Conservation (phyloP, 139 green algal genomes). For the Pycnococcus provasolii region DNA sequence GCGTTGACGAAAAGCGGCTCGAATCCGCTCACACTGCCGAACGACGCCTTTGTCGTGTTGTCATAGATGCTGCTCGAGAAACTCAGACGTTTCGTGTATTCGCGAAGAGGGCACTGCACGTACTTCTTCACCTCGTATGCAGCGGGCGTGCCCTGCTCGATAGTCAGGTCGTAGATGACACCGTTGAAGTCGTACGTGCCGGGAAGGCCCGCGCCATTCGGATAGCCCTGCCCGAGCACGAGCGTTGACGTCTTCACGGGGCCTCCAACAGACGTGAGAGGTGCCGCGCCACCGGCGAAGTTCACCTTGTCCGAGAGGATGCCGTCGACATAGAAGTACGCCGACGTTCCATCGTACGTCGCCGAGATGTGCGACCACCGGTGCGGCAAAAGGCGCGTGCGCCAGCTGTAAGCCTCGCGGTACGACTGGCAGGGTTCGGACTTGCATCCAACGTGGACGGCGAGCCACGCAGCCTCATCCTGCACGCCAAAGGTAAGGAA, state of each 20-base stretch:
- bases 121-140: too few relatives aligned
- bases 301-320: constrained; percentile 17
- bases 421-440: constrained; percentile 2
- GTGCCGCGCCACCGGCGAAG: too few relatives aligned
- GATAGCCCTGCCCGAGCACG: too few relatives aligned
- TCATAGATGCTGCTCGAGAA: too few relatives aligned
- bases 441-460: constrained; percentile 1
- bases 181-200: background rate
- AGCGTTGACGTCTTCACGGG: too few relatives aligned
- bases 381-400: background rate
- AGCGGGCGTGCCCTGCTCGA: background rate
- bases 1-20: too few relatives aligned
- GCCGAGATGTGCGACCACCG: constrained; percentile 10
- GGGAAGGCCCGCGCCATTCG: too few relatives aligned
- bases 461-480: background rate
- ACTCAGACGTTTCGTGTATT: too few relatives aligned
- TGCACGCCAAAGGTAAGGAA: background rate
- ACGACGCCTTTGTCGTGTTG: too few relatives aligned
- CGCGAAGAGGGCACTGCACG: too few relatives aligned
- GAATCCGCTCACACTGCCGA: too few relatives aligned
- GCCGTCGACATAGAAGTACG: constrained; percentile 15
- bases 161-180: background rate
- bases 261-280: too few relatives aligned
- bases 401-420: background rate
- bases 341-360: constrained; percentile 1